Evolutionary conservation across 495 filamentous ascomycete genomes (phyloP).

Genomic region (Chaetomium cochliodes): DNA sequence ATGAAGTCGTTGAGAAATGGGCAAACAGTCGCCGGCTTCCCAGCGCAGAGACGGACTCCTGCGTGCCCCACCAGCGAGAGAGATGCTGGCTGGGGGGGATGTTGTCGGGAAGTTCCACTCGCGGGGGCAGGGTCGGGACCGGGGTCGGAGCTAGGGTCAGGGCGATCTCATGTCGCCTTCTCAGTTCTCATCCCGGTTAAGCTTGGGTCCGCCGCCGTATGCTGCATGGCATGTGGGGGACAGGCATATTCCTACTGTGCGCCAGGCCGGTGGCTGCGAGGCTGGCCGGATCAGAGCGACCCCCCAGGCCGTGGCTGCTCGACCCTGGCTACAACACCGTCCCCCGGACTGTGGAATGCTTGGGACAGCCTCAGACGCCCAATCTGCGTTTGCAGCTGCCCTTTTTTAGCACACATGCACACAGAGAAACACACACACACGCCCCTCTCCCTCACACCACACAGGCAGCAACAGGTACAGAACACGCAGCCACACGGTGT

Average conservation of each 20-base stretch:
- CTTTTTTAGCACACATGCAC: conserved; percentile 16
- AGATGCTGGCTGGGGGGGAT: not conserved
- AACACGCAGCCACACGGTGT: conserved; percentile 19
- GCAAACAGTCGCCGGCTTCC: conserved; percentile 11
- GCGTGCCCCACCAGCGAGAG: conserved; percentile 12
- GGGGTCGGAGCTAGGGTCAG: conserved; percentile 5
- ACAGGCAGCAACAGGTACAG: conserved; percentile 30
- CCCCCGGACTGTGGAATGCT: conserved; percentile 20
- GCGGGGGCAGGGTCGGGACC: not conserved
- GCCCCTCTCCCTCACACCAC: conserved; percentile 25
- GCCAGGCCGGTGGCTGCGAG: not conserved
- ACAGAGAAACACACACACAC: not conserved
- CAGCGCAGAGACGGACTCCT: conserved; percentile 6
- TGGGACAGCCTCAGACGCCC: conserved; percentile 23
- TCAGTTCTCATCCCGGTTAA: conserved; percentile 8
- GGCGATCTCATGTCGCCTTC: conserved; percentile 5
- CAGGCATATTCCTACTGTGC: conserved; percentile 2
- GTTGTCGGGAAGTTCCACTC: not conserved
- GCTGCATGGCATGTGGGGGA: not conserved
- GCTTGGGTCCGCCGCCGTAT: not conserved
- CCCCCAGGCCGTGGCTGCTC: conserved; percentile 9
- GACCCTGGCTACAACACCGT: conserved; percentile 7
- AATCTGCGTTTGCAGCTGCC: conserved; percentile 25
- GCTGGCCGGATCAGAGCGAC: conserved; percentile 14
- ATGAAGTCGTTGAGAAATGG: conserved; percentile 17